These are phyloP conservation scores for Fusarium nematophilum DNA, from an alignment of 2,329 filamentous ascomycete genomes.

Conservation along the genomic window DNA sequence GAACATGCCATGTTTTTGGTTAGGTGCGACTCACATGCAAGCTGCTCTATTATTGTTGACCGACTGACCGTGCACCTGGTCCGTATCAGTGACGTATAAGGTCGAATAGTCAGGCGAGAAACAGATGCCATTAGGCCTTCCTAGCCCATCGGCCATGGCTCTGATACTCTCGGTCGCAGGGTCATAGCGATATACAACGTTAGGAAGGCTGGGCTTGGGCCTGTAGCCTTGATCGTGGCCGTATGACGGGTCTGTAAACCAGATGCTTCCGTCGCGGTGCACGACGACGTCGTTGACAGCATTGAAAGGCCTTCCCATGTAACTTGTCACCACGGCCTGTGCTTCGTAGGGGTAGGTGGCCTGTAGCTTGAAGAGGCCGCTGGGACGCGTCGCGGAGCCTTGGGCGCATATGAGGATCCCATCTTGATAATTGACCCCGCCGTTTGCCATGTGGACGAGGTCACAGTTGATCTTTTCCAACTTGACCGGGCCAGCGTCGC, in stretches of 20 bases:
- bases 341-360: constrained; percentile 43
- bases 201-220: constrained; percentile 56
- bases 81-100: constrained; percentile 58
- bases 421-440: constrained; percentile 57
- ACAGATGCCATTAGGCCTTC: constrained; percentile 56
- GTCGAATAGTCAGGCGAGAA: constrained; percentile 56
- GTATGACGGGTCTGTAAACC: constrained; percentile 62
- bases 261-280: constrained; percentile 54
- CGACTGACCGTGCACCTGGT: constrained; percentile 45
- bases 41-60: not conserved
- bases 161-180: constrained; percentile 52
- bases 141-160: constrained; percentile 59
- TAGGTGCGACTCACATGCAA: constrained; percentile 3
- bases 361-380: constrained; percentile 48
- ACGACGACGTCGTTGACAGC: constrained; percentile 60
- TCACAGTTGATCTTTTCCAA: constrained; percentile 43
- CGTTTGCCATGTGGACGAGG: constrained; percentile 55
- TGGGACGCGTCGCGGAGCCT: constrained; percentile 38
- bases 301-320: constrained; percentile 58
- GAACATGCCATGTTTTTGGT: too few relatives aligned
- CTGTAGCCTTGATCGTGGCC: constrained; percentile 59
- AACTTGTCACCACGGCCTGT: constrained; percentile 49
- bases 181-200: constrained; percentile 60
- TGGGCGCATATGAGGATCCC: constrained; percentile 55
- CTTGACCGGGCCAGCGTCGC: constrained; percentile 11